Evolutionary conservation across 148 eudicot genomes (phyloP).

Genomic region (Chenopodium suecicum): DNA sequence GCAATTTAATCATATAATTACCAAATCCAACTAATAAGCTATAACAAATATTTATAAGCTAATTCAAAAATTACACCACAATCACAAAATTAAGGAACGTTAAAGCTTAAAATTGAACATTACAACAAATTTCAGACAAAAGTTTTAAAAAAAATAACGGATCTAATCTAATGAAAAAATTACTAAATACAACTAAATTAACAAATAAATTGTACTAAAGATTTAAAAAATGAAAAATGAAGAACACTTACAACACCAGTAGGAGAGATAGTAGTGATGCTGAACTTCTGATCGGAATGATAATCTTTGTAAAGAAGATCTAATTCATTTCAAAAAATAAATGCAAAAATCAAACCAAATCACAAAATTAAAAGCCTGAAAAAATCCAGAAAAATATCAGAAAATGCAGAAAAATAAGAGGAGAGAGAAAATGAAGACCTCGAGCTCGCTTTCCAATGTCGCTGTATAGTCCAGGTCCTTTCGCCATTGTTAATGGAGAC

Average conservation of each 20-base stretch:
- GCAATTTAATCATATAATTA: not conserved
- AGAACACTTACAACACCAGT: constrained; percentile 70
- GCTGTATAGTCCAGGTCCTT: constrained; percentile 84
- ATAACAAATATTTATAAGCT: not conserved
- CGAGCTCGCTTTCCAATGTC: constrained; percentile 71
- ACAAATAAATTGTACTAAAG: not conserved
- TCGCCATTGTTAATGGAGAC: constrained; percentile 45
- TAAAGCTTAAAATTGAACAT: not conserved
- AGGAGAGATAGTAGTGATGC: constrained; percentile 63
- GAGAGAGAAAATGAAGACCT: constrained; percentile 39
- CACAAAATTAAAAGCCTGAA: not conserved
- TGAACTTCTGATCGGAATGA: constrained; percentile 75
- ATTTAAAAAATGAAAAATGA: not conserved
- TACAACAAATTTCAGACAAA: not conserved
- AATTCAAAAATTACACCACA: not conserved
- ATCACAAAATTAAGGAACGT: not conserved
- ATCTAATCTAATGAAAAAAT: not conserved
- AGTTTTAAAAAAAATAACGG: not conserved
- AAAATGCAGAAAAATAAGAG: not conserved
- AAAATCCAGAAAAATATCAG: not conserved
- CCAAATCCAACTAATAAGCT: not conserved
- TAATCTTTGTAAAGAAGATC: constrained; percentile 81
- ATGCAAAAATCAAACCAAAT: not conserved
- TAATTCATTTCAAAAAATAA: constrained; percentile 15
- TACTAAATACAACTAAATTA: not conserved